Base-by-base conservation (phyloP, 2,329 filamentous ascomycete species). In the Plenodomus lindquistii region DNA sequence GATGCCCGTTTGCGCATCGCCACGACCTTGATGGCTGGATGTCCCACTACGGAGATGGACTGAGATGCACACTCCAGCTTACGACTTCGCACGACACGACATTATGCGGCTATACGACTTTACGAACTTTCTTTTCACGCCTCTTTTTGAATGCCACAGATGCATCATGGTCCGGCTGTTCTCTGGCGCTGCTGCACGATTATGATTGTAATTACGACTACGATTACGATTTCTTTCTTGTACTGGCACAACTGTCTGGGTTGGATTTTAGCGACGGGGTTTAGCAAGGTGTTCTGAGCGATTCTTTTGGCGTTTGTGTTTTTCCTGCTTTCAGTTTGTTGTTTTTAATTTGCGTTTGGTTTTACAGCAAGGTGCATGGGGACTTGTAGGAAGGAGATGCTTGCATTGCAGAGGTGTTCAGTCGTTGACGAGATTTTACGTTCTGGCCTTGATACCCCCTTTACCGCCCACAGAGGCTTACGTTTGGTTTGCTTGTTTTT, bases 1-100 rank as follows among this genome's bases (percentile, higher is more conserved):
- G 69, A 78, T 41, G 85, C 87, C 58, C 78, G 85, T 19, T 76
- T 79, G 44, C 77, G 83, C 37, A 81, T 91, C 37, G 87, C 86
- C 0, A 82, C 81, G 1, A 79, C 87, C 46, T 70, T 91, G 9
- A 63, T 91, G 29, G 86, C 88, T 44, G 79, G 81, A 6, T 42
- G 50, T 1, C 45, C 59, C 1, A 62, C 59, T 5, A 57, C 52
- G 1, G 67, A 71, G 48, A 18, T 69, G 40, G 54, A 64, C 3
- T 69, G 48, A 58, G 46, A 19, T 40, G 24, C 22, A 34, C 16
- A 31, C 27, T 31, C 15, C 11, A 31, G 9, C 11, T 31, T 13
- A 4, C 15, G 27, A 31, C 11, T 31, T 31, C 27, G 4, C 11
- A 31, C 27, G 11, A 31, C 15, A 11, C 11, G 22, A 24, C 11